Evolutionary conservation across 495 filamentous ascomycete genomes (phyloP).

Genomic region (Baudoinia panamericana): DNA sequence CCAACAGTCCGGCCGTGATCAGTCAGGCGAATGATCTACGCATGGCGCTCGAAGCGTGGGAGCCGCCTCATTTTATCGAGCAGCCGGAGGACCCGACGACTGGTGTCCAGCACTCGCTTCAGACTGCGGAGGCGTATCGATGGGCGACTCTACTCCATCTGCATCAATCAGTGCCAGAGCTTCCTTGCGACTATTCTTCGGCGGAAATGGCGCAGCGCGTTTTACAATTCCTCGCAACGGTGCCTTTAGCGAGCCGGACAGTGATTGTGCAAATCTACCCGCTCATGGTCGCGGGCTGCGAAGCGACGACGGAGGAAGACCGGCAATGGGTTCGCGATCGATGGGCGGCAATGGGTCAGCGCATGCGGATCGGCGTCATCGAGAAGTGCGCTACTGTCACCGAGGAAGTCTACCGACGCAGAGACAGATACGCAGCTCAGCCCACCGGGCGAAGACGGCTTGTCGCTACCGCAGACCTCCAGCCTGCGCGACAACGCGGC

Average conservation of each 20-base stretch:
- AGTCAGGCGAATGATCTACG: slow-evolving; percentile 54
- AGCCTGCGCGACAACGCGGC: slow-evolving; percentile 5
- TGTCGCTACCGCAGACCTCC: slow-evolving; percentile 15
- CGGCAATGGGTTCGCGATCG: slow-evolving; percentile 55
- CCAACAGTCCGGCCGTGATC: slow-evolving; percentile 50
- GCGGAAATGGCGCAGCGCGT: slow-evolving; percentile 50
- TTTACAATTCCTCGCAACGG: slow-evolving; percentile 47
- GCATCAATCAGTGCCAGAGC: slow-evolving; percentile 66
- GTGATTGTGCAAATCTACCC: slow-evolving; percentile 70
- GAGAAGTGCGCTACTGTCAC: slow-evolving; percentile 49
- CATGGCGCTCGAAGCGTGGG: slow-evolving; percentile 49
- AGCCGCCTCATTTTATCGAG: slow-evolving; percentile 38
- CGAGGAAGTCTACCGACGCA: slow-evolving; percentile 42
- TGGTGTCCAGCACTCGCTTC: slow-evolving; percentile 51
- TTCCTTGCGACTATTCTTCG: slow-evolving; percentile 46
- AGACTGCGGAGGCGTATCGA: slow-evolving; percentile 65
- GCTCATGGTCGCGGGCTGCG: slow-evolving; percentile 58
- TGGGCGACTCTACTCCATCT: slow-evolving; percentile 65
- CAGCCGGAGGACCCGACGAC: slow-evolving; percentile 54
- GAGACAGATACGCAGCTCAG: slow-evolving; percentile 36
- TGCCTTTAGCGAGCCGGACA: slow-evolving; percentile 49
- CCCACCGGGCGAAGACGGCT: slow-evolving; percentile 9
- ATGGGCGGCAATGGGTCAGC: slow-evolving; percentile 48
- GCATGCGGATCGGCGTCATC: slow-evolving; percentile 60
- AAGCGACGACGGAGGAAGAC: slow-evolving; percentile 47